Base-by-base conservation (phyloP, 176 grass and related monocot genomes). In the Coix lacrymajobi region DNA sequence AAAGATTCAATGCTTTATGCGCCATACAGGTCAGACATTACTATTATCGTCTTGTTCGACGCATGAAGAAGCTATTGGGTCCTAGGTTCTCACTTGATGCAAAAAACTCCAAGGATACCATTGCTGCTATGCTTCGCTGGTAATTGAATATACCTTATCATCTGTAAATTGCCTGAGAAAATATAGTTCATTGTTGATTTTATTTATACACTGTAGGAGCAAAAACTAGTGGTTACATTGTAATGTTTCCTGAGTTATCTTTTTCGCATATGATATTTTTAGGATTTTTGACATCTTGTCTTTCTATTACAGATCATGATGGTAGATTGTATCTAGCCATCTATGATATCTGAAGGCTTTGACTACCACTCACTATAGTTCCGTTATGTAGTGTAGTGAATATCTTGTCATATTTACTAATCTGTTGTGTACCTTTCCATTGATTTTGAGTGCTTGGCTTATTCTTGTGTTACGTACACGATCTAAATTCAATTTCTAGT, bases 81-180 rank as follows among this genome's bases (percentile, higher is more conserved):
- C 97, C 97, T 75, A 89, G 84, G 19, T 92, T 93, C 75, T 94
- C 83, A 85, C 91, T 99, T 58, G 96, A 99, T 90, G 96, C 96
- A 83, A 93, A 93, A 85, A 96, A 99, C 71, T 99, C 93, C 30
- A 99, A 96, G 88, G 96, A 99, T 68, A 99, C 91, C 15, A 96
- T 90, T 88, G 96, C 96, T 90, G 96, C 96, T 75, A 99, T 99
- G 96, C 96, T 99, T 58, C 79, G 96, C 70, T 99, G 96, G 96
- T 99, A 99, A 99, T 75, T 88, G 32, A 71, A 30, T 82, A 71
- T 13, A 66, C 66, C 29, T 73, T 49, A 74, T 75, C 22, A 39
- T 68, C 17, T 49, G 32, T 46, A 46, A 75, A 46, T 80, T 79
- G 28, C 72, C 29, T 72, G 44, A 82, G 54, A 31, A 78, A 54